Conservation (phyloP, 2,329 filamentous ascomycete genomes). For the Neofusicoccum parvum region DNA sequence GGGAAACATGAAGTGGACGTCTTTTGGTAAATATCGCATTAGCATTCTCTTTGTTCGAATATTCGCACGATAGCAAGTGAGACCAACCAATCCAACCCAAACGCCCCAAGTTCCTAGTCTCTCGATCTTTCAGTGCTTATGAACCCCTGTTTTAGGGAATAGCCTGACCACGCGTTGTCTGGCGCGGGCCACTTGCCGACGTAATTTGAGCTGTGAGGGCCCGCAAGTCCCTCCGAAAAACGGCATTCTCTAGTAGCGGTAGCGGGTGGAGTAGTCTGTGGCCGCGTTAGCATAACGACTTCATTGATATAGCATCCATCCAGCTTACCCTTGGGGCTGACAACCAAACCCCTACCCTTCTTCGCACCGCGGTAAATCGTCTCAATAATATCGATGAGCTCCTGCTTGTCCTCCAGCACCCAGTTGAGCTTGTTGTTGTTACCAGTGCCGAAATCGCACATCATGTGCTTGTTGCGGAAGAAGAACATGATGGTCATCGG, state of each 20-base stretch:
- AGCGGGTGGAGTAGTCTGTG: conserved; percentile 63
- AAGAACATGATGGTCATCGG: conserved; percentile 97
- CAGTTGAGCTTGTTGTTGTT: conserved; percentile 99
- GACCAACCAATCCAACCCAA: conserved; percentile 18
- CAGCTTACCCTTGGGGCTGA: conserved; percentile 81
- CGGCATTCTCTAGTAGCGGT: conserved; percentile 58
- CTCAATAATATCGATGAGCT: conserved; percentile 97
- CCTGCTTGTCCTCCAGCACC: conserved; percentile 96
- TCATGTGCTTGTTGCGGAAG: conserved; percentile 98
- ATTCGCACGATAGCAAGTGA: conserved; percentile 1
- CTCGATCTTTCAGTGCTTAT: not conserved
- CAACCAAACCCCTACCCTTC: conserved; percentile 94
- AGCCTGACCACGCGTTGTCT: not conserved
- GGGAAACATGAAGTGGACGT: not conserved
- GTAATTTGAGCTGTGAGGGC: too few relatives aligned
- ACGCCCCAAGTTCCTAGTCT: not conserved
- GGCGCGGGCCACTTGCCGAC: too few relatives aligned
- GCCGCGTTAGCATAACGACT: not conserved
- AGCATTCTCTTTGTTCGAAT: conserved; percentile 7
- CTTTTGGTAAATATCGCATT: conserved; percentile 11
- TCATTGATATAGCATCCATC: conserved; percentile 40
- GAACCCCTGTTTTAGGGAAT: not conserved
- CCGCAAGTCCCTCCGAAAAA: not conserved
- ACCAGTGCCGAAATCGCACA: conserved; percentile 92
- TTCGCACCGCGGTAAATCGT: conserved; percentile 98